phyloP scores from a whole-genome alignment of 2,329 filamentous ascomycete genomes.

The Neofusicoccum cordaticola region DNA sequence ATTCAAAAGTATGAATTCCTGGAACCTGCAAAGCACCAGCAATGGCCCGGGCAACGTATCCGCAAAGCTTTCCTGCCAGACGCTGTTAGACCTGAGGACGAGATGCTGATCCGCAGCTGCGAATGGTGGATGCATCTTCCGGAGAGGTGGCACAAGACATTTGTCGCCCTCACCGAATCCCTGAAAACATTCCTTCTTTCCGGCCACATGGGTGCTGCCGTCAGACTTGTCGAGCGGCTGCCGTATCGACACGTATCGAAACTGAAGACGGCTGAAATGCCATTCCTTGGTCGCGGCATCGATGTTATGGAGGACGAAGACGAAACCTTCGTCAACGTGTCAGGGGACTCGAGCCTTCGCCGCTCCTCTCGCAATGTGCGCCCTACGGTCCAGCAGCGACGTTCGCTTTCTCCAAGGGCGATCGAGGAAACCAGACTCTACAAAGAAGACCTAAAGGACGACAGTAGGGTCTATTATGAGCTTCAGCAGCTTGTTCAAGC shows the following conservation, averaged over 20 bases:
- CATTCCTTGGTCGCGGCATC: conserved; percentile 35
- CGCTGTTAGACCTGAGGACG: conserved; percentile 8
- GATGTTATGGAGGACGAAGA: conserved; percentile 26
- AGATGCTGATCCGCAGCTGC: conserved; percentile 14
- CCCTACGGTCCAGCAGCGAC: conserved; percentile 2
- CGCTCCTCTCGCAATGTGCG: conserved; percentile 2
- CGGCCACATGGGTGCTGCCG: conserved; percentile 55
- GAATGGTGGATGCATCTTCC: conserved; percentile 38
- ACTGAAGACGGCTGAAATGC: conserved; percentile 38
- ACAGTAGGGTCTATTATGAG: conserved; percentile 40
- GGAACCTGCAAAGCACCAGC: conserved; percentile 45
- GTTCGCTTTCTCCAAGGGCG: conserved; percentile 17
- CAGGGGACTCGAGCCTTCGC: not conserved
- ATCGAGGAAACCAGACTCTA: conserved; percentile 22
- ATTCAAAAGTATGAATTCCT: conserved; percentile 46
- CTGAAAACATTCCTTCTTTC: conserved; percentile 73
- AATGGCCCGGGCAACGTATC: conserved; percentile 61
- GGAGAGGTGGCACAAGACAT: conserved; percentile 31
- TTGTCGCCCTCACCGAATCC: conserved; percentile 65
- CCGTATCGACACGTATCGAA: conserved; percentile 46
- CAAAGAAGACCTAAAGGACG: conserved; percentile 18
- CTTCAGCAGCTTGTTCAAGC: conserved; percentile 43
- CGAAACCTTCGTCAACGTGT: not conserved
- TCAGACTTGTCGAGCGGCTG: conserved; percentile 52
- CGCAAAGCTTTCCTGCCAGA: conserved; percentile 62